Base-by-base conservation (phyloP, 1,284 basidiomycete genomes). In the Cutaneotrichosporon sp. region DNA sequence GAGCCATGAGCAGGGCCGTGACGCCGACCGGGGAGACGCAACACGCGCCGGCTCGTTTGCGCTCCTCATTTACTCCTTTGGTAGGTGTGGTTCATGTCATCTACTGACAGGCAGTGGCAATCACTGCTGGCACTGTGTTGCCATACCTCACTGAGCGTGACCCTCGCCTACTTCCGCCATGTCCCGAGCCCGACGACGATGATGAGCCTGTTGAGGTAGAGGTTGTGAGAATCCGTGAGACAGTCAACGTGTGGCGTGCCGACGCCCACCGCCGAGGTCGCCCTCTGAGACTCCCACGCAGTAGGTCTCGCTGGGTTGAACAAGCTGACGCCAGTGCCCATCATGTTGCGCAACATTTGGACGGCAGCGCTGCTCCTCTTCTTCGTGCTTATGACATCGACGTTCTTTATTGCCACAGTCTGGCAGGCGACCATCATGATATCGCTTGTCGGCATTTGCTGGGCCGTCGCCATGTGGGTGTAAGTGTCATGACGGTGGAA, bases 381-480 rank as follows among this genome's bases (percentile, higher is more conserved):
- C 75, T 83, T 81, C 12, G 46, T 85, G 17, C 77, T 93, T 54
- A 90, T 88, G 64, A 80, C 85, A 59, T 85, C 83, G 37, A 92
- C 90, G 0, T 88, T 93, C 76, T 88, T 88, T 71, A 83, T 94
- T 64, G 78, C 77, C 13, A 87, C 83, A 7, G 87, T 90, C 0
- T 77, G 78, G 66, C 83, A 87, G 77, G 92, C 91, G 9, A 88
- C 87, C 12, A 70, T 84, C 21, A 83, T 88, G 63, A 88, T 97
- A 49, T 84, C 84, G 48, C 71, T 92, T 37, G 83, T 92, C 14
- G 92, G 92, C 38, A 86, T 96, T 37, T 90, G 86, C 69, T 97
- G 92, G 92, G 89, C 90, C 1, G 87, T 96, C 20, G 89, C 90
- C 14, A 90, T 89, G 76, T 96, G 91, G 91, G 88, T 88, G 50